phyloP scores from a whole-genome alignment of 768 basidiomycete species.

The Boletus patriciae region DNA sequence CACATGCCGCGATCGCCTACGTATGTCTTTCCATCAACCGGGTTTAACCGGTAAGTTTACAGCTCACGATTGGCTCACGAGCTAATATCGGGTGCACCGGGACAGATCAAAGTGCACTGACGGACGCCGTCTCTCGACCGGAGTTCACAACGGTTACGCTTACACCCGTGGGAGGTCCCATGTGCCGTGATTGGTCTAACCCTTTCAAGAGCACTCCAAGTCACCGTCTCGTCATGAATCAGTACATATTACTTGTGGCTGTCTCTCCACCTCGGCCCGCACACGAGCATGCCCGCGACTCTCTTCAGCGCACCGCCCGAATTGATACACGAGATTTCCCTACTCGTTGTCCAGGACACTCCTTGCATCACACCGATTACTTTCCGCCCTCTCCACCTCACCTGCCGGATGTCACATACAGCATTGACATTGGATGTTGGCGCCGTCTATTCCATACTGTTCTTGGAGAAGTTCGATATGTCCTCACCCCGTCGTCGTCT shows the following conservation, averaged over 20 bases:
- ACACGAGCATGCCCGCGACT: constrained; percentile 34
- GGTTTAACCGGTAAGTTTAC: constrained; percentile 17
- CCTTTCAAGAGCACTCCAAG: constrained; percentile 26
- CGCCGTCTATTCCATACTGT: constrained; percentile 39
- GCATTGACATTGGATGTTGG: constrained; percentile 24
- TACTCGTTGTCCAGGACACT: constrained; percentile 31
- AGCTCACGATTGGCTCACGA: not conserved
- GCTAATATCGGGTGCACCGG: not conserved
- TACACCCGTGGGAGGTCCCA: constrained; percentile 28
- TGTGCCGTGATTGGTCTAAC: constrained; percentile 34
- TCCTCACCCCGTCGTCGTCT: constrained; percentile 43
- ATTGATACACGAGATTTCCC: constrained; percentile 37
- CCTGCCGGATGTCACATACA: constrained; percentile 36
- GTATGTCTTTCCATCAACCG: constrained; percentile 13
- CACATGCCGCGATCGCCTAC: constrained; percentile 20
- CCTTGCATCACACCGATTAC: constrained; percentile 36
- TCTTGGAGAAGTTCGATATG: constrained; percentile 51
- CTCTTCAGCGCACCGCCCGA: constrained; percentile 35
- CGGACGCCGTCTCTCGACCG: constrained; percentile 24
- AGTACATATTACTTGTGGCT: constrained; percentile 24
- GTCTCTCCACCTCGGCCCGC: constrained; percentile 14
- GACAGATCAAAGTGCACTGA: not conserved
- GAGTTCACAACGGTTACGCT: constrained; percentile 13
- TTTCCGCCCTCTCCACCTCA: constrained; percentile 33
- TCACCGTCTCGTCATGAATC: constrained; percentile 30